Evolutionary conservation across 2,329 filamentous ascomycete genomes (phyloP).

Genomic region (Tolypocladium inflatum): DNA sequence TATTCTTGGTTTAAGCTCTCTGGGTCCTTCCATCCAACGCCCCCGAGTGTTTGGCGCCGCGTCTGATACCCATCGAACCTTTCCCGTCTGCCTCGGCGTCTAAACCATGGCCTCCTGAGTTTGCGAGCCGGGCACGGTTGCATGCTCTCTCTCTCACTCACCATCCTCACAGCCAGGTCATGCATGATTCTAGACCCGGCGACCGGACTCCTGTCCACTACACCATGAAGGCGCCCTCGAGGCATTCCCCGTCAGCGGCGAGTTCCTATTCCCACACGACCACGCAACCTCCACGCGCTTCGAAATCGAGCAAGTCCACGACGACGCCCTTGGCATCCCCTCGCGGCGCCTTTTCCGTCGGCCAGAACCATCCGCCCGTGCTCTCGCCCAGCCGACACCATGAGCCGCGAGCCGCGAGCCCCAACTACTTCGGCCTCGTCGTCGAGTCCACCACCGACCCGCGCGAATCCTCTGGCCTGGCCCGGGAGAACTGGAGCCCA

Average conservation of each 20-base stretch:
- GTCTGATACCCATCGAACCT: not conserved
- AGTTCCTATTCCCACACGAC: slow-evolving; percentile 25
- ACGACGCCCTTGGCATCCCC: slow-evolving; percentile 47
- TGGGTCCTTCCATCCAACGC: not conserved
- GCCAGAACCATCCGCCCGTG: slow-evolving; percentile 43
- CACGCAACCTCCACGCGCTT: slow-evolving; percentile 31
- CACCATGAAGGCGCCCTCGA: slow-evolving; percentile 36
- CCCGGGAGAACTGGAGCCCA: slow-evolving; percentile 66
- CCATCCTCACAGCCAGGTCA: slow-evolving; percentile 6
- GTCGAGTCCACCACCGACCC: slow-evolving; percentile 52
- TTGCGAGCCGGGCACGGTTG: not conserved
- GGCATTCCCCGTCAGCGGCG: slow-evolving; percentile 23
- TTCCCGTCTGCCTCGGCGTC: not conserved
- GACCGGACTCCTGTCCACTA: slow-evolving; percentile 28
- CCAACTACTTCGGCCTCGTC: slow-evolving; percentile 79
- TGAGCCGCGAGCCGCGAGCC: slow-evolving; percentile 49
- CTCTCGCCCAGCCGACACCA: slow-evolving; percentile 30
- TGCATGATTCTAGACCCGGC: slow-evolving; percentile 23
- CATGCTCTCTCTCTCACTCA: not conserved
- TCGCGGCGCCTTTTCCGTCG: slow-evolving; percentile 41
- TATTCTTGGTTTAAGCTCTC: not conserved
- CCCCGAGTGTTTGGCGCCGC: not conserved
- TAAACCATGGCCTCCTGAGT: not conserved
- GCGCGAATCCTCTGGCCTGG: slow-evolving; percentile 53
- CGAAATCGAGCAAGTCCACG: slow-evolving; percentile 28